phyloP scores from a whole-genome alignment of 495 filamentous ascomycete genomes.

The Durotheca rogersii region DNA sequence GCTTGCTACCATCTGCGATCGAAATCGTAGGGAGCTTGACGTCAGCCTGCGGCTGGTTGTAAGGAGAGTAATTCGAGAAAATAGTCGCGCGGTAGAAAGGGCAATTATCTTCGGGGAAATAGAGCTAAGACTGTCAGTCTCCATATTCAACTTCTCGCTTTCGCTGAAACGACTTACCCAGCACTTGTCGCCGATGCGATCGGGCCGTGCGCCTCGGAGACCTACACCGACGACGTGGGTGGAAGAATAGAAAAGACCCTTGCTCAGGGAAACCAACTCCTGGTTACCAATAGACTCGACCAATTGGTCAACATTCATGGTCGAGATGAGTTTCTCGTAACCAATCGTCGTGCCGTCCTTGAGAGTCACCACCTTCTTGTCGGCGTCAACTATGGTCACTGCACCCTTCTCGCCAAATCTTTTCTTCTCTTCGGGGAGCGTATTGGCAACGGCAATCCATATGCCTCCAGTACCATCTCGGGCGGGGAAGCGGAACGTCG shows the following conservation, averaged over 20 bases:
- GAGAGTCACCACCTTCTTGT: constrained; percentile 77
- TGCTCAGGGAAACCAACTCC: constrained; percentile 77
- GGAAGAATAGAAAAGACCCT: constrained; percentile 92
- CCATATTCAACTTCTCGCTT: neutral
- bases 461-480: constrained; percentile 95
- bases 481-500: constrained; percentile 97
- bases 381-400: constrained; percentile 82
- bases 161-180: constrained; percentile 60
- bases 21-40: constrained; percentile 85
- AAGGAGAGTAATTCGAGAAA: constrained; percentile 99
- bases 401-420: constrained; percentile 81
- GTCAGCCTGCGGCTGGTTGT: constrained; percentile 86
- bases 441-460: constrained; percentile 97
- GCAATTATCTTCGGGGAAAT: constrained; percentile 99
- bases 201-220: constrained; percentile 87
- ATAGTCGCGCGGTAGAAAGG: constrained; percentile 99
- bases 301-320: constrained; percentile 93
- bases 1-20: constrained; percentile 80
- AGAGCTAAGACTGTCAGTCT: constrained; percentile 60
- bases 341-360: constrained; percentile 85
- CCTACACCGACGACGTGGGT: constrained; percentile 98
- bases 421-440: constrained; percentile 87
- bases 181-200: constrained; percentile 98
- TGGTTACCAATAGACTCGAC: constrained; percentile 84
- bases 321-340: constrained; percentile 90